Conservation (phyloP, 208 protist species). For the Trypanosoma conorhini region DNA sequence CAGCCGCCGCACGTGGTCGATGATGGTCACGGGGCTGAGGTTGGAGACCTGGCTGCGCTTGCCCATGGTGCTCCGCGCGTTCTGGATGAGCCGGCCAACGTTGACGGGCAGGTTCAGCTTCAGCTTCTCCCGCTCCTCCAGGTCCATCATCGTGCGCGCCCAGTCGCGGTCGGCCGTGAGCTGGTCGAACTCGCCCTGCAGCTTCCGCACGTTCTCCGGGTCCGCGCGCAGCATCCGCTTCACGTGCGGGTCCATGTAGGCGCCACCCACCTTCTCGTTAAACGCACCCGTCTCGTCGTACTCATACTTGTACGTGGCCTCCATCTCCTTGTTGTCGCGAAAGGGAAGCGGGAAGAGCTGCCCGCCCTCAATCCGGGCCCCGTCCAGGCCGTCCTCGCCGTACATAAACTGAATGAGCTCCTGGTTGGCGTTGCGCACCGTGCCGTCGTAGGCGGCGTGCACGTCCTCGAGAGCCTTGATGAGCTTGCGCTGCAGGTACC, state of each 20-base stretch:
- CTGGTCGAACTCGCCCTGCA: constrained; percentile 93
- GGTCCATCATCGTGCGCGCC: constrained; percentile 65
- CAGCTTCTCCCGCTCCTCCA: constrained; percentile 62
- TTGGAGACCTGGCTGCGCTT: constrained; percentile 89
- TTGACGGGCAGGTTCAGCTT: constrained; percentile 94
- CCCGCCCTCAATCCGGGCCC: constrained; percentile 90
- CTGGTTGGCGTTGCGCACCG: constrained; percentile 96
- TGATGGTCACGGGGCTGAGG: constrained; percentile 90
- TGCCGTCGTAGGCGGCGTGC: constrained; percentile 98
- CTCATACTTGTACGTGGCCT: constrained; percentile 70
- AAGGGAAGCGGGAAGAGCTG: constrained; percentile 76
- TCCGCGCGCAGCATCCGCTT: constrained; percentile 84
- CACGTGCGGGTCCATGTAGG: constrained; percentile 88
- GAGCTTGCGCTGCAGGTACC: constrained; percentile 95
- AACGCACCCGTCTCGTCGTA: constrained; percentile 78
- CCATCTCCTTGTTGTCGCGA: constrained; percentile 70
- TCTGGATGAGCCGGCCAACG: constrained; percentile 95
- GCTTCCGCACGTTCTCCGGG: constrained; percentile 52
- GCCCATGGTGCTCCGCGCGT: constrained; percentile 94
- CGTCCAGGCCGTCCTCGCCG: constrained; percentile 99
- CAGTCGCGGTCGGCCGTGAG: constrained; percentile 82
- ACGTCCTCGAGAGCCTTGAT: constrained; percentile 99
- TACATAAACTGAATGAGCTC: constrained; percentile 98
- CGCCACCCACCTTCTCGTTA: constrained; percentile 66
- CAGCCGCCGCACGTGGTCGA: constrained; percentile 75